A percentile compares a stretch with the other conserved stretches of the same genome.
Evolutionary conservation across 148 eudicot genomes (phyloP).

Genomic region (Salicornia ramosissima): DNA sequence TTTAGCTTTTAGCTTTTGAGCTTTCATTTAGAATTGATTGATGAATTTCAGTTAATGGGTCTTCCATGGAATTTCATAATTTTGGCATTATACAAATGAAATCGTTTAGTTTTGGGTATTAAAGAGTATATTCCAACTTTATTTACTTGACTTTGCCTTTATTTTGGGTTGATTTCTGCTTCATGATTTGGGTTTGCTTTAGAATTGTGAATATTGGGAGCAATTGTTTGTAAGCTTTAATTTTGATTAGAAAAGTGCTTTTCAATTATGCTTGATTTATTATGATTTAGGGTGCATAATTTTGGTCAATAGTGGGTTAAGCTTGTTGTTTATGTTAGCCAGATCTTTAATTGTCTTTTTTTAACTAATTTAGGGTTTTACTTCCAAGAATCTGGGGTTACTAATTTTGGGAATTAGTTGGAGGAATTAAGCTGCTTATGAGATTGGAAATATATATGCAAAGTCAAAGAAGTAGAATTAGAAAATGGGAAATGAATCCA

Average conservation of each 20-base stretch:
- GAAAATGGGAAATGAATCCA: slow-evolving; percentile 45
- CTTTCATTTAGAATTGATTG: neutral
- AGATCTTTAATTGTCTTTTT: neutral
- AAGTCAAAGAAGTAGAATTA: neutral
- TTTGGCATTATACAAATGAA: neutral
- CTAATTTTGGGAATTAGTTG: neutral
- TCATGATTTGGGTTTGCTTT: slow-evolving; percentile 14
- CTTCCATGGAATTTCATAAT: slow-evolving; percentile 1
- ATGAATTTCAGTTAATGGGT: slow-evolving; percentile 18
- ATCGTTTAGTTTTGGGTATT: neutral
- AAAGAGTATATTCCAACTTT: neutral
- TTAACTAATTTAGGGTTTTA: slow-evolving; percentile 10
- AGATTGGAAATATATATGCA: neutral
- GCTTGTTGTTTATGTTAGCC: neutral
- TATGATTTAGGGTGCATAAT: neutral
- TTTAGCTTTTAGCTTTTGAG: neutral
- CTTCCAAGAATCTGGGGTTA: neutral
- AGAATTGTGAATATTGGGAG: neutral
- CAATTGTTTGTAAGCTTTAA: neutral
- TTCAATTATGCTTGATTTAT: neutral
- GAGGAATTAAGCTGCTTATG: neutral
- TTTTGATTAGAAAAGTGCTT: slow-evolving; percentile 4
- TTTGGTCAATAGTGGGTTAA: neutral
- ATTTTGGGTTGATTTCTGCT: neutral
- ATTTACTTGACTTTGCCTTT: neutral